Base-by-base conservation (phyloP, 108 stramenopile species). In the Pseudonitzschia delicatissima region DNA sequence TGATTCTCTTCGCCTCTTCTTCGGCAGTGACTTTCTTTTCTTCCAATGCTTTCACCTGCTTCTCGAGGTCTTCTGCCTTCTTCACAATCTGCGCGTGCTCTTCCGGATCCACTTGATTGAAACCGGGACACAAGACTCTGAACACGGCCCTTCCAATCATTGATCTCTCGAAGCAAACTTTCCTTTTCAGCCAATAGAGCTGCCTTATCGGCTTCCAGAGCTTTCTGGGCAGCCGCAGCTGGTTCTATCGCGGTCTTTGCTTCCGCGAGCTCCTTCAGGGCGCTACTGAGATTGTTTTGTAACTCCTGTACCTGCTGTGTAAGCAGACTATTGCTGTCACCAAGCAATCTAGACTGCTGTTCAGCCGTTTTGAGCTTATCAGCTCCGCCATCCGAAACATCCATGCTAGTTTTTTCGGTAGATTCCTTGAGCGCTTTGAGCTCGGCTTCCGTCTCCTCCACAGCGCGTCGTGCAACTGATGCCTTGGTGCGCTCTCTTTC, bases 81-180 rank as follows among this genome's bases (percentile, higher is more conserved):
- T 79, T 82, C 29, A 91, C 80, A 2, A 84, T 79, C 50, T 77
- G 63, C 7, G 67, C 78, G 71, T 96, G 90, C 63, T 96, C 94
- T 40, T 79, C 83, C 0, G 94, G 94, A 63, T 96, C 94, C 25
- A 96, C 76, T 77, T 92, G 91, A 62, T 96, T 91, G 81, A 91
- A 96, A n/a, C 47, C 84, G 86, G 9, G 84, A 86, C 36, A 92
- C 88, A 29, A 96, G 52, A 69, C 80, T 87, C 25, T 91, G 76
- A 5, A 96, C 94, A 45, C 94, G 65, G 4, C 66, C 70, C 76
- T 93, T 96, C 94, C 94, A 96, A 25, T 83, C 79, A 8, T 83
- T 83, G 9, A 93, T 66, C 64, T 96, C 94, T 4, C 85, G 80
- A 5, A 48, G 66, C n/a, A 96, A 71, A 61, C 90, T 88, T n/a